Base-by-base conservation (phyloP, 257 asterid genomes). In the Apocynum venetum region DNA sequence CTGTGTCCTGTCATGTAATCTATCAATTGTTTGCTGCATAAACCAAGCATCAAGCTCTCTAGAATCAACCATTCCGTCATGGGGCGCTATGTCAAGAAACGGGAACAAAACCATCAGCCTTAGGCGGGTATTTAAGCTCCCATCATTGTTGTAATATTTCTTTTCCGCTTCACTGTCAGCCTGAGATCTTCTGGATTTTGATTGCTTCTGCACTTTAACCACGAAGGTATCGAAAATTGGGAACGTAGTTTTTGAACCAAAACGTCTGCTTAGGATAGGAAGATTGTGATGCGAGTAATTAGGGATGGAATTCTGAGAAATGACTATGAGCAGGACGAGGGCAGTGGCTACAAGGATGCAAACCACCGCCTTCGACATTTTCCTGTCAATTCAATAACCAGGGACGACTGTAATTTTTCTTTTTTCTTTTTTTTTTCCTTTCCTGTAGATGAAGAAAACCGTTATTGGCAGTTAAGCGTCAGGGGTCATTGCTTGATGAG, bases 331-430 rank as follows among this genome's bases (percentile, higher is more conserved):
- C 10, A 76, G 44, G 77, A 80, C 71, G 80, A 73, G 60, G 81
- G 82, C 82, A 75, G 84, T 80, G 80, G 83, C 75, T 8, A 68
- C 8, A 8, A 78, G 7, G 35, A 78, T 25, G 60, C 59, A 70
- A 79, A 78, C 80, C 80, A 76, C 89, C 87, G 77, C 85, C 87
- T 83, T 85, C 82, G 85, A 57, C 89, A 81, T 83, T 49, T 77
- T 82, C 73, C 46, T 31, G 70, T 41, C 59, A 11, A 8, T 4
- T 47, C 66, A 19, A 14, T 75, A 41, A 35, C 61, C 69, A 2
- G 53, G 8, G 72, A 71, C 5, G 47, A 9, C 52, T 14, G 64
- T 43, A 6, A 17, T 25, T 60, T 40, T n/a, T 10, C 4, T 64
- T 15, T 17, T 47, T 36, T 40, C n/a, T 19, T 9, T 64, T 8